Percentiles rank a stretch among this genome's conserved stretches.
These are phyloP conservation scores for Hymenoscyphus albidus DNA, from an alignment of 2,329 filamentous ascomycete genomes.

Conservation along the genomic window DNA sequence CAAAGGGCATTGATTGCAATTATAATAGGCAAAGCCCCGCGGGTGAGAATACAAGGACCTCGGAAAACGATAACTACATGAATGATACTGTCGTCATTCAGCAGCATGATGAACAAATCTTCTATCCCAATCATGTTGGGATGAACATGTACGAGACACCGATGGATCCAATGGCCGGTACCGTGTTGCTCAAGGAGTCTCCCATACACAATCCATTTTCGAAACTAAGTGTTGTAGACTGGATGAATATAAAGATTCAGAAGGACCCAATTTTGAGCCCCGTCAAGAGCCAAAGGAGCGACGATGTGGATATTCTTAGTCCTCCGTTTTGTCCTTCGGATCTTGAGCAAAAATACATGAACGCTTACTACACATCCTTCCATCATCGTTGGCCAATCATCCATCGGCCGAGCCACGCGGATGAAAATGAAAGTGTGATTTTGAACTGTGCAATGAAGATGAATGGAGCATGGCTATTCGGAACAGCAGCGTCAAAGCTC, in stretches of 20 bases:
- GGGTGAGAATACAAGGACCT: neutral
- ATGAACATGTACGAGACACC: neutral
- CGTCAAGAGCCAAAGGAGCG: neutral
- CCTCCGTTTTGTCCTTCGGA: conserved; percentile 18
- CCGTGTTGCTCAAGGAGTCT: neutral
- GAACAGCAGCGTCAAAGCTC: conserved; percentile 29
- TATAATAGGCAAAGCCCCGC: conserved; percentile 26
- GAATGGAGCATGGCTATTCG: conserved; percentile 40
- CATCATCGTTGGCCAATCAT: conserved; percentile 43
- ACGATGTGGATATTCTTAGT: neutral
- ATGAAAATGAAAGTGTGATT: conserved; percentile 30
- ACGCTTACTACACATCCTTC: conserved; percentile 40
- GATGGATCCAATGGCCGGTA: neutral
- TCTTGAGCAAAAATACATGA: conserved; percentile 19
- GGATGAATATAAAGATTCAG: conserved; percentile 18
- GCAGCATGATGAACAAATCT: neutral
- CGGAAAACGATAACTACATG: neutral
- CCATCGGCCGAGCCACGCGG: conserved; percentile 38
- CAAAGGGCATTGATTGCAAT: conserved; percentile 39
- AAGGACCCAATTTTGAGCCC: conserved; percentile 7
- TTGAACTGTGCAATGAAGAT: conserved; percentile 36
- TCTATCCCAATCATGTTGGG: neutral
- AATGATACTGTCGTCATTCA: neutral
- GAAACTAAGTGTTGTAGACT: conserved; percentile 15
- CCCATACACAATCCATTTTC: conserved; percentile 1